Base-by-base conservation (phyloP, 306 rosid species). In the Vicia faba region DNA sequence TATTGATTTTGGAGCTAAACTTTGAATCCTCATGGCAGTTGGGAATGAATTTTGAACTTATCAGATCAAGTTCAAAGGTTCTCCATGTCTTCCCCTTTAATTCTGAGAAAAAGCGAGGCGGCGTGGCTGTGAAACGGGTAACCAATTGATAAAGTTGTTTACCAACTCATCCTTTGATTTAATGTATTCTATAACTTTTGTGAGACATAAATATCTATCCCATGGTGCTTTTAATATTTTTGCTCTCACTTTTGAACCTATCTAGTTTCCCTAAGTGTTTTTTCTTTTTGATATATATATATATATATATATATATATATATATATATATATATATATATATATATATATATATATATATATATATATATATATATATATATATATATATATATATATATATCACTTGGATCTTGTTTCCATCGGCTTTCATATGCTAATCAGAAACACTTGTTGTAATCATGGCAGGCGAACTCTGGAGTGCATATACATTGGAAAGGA, bases 61-160 rank as follows among this genome's bases (percentile, higher is more conserved):
- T 38, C 74, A 93, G 89, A 82, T 88, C 95, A 74, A 86, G 70
- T 68, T 62, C 97, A 8, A 70, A 64, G 46, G 75, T 90, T 78
- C 90, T 93, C 28, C 96, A 88, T 55, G 95, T 93, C 74, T 84
- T 83, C 71, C 99, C 99, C 28, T 93, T 93, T 84, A 93, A 90
- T 78, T 93, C 99, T 18, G 99, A 93, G 88, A 93, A 93, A 73
- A 93, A 93, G 76, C 83, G 90, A 78, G 99, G 99, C 4, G 97
- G 99, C 68, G 90, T 85, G 78, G 99, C 97, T 19, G 8, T 90
- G 57, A 90, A 90, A 80, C 85, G 13, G 89, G 99, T 90, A 79
- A 69, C 71, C 40, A 53, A 28, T 59, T 59, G 57, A 50, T 49
- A 44, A 56, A 68, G 14, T 15, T 68, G 33, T 73, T 71, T 19